phyloP scores from a whole-genome alignment of 2,329 filamentous ascomycete genomes.

The Verticillium dahliae region DNA sequence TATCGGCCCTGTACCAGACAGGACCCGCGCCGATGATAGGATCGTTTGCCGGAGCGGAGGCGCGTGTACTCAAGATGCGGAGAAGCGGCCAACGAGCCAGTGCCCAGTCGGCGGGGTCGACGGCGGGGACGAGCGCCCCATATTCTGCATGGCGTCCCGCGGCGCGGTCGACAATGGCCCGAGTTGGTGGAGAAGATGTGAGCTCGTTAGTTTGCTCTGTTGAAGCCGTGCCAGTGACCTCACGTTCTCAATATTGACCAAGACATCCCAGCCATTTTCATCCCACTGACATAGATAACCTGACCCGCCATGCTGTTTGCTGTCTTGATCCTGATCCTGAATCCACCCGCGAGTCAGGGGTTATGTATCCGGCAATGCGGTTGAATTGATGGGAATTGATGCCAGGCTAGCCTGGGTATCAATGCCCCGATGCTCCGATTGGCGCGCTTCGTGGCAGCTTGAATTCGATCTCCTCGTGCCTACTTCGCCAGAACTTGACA shows the following conservation, averaged over 20 bases:
- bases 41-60: not conserved
- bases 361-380: not conserved
- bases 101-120: not conserved
- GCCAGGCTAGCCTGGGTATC: not conserved
- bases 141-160: not conserved
- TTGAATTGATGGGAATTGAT: not conserved
- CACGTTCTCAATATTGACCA: not conserved
- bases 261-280: not conserved
- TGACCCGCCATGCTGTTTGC: not conserved
- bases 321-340: not conserved
- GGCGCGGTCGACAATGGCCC: not conserved
- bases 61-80: not conserved
- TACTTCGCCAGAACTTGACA: not conserved
- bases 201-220: not conserved
- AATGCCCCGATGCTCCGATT: not conserved
- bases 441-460: not conserved
- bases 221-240: not conserved
- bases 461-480: not conserved
- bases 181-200: not conserved
- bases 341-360: not conserved
- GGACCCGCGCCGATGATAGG: not conserved
- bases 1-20: not conserved
- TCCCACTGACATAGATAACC: not conserved
- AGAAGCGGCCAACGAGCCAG: not conserved
- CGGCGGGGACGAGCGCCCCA: not conserved